These are phyloP conservation scores for Colletotrichum liaoningense DNA, from an alignment of 2,329 filamentous ascomycete species.

Conservation along the genomic window DNA sequence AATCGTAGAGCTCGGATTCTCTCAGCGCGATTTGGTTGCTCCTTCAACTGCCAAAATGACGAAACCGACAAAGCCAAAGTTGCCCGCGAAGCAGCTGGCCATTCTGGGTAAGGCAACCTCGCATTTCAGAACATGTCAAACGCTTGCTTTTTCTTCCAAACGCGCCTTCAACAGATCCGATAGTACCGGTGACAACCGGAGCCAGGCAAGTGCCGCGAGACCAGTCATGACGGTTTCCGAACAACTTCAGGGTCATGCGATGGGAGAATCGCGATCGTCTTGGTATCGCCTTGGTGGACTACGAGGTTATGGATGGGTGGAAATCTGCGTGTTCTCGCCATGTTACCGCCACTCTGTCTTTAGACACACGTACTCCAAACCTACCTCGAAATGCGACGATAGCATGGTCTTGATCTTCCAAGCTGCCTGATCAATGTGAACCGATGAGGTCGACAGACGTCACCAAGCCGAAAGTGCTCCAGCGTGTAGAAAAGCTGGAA, in stretches of 20 bases:
- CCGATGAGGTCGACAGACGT: constrained; percentile 4
- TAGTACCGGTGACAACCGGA: background rate
- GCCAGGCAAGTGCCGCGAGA: constrained; percentile 31
- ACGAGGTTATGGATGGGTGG: constrained; percentile 2
- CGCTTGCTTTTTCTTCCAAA: constrained; percentile 12
- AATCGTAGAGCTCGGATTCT: background rate
- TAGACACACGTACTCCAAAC: constrained; percentile 28
- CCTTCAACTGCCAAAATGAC: constrained; percentile 26
- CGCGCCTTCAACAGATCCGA: background rate
- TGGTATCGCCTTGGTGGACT: background rate
- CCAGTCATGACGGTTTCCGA: background rate
- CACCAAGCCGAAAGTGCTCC: constrained; percentile 19
- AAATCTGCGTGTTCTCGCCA: constrained; percentile 10
- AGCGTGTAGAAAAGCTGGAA: background rate
- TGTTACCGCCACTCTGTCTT: constrained; percentile 12
- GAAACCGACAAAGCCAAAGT: constrained; percentile 61
- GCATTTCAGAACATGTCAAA: constrained; percentile 29
- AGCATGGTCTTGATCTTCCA: constrained; percentile 32
- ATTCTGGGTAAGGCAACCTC: constrained; percentile 74
- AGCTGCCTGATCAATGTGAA: constrained; percentile 35
- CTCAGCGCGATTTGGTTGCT: background rate
- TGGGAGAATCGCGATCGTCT: background rate
- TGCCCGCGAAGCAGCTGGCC: constrained; percentile 81
- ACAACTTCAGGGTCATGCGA: background rate
- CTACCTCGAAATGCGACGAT: constrained; percentile 28